Conservation (phyloP, 2,329 filamentous ascomycete species). For the Grosmannia penicillata region DNA sequence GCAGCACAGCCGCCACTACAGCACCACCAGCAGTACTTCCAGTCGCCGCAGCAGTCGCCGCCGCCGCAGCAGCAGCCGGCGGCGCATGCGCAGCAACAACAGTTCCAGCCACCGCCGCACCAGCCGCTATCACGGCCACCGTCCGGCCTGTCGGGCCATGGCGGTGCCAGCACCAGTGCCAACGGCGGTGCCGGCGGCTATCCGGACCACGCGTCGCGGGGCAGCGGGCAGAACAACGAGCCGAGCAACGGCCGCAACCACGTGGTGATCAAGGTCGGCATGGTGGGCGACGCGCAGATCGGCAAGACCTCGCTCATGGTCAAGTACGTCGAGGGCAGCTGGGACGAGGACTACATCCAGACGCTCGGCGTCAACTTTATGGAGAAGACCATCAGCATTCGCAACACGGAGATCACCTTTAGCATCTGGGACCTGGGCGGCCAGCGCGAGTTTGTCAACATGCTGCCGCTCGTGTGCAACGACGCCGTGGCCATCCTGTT, state of each 20-base stretch:
- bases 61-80: not conserved
- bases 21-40: not conserved
- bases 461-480: conserved; percentile 98
- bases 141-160: conserved; percentile 34
- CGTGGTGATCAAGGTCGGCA: conserved; percentile 98
- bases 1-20: not conserved
- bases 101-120: conserved; percentile 15
- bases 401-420: conserved; percentile 98
- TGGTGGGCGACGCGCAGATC: conserved; percentile 98
- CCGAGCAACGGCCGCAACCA: conserved; percentile 41
- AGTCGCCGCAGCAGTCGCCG: conserved; percentile 1
- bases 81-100: not conserved
- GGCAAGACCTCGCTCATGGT: conserved; percentile 99
- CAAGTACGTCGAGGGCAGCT: conserved; percentile 98
- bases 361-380: conserved; percentile 98
- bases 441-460: conserved; percentile 98
- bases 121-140: conserved; percentile 36
- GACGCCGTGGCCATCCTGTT: conserved; percentile 97
- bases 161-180: conserved; percentile 21
- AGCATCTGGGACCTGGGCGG: conserved; percentile 98
- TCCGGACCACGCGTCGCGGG: conserved; percentile 28
- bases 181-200: too few relatives aligned
- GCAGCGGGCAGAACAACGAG: conserved; percentile 22
- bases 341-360: conserved; percentile 99
- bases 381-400: conserved; percentile 99